Evolutionary conservation across 176 grass and related monocot species (phyloP).

Genomic region (Raddia distichophylla): DNA sequence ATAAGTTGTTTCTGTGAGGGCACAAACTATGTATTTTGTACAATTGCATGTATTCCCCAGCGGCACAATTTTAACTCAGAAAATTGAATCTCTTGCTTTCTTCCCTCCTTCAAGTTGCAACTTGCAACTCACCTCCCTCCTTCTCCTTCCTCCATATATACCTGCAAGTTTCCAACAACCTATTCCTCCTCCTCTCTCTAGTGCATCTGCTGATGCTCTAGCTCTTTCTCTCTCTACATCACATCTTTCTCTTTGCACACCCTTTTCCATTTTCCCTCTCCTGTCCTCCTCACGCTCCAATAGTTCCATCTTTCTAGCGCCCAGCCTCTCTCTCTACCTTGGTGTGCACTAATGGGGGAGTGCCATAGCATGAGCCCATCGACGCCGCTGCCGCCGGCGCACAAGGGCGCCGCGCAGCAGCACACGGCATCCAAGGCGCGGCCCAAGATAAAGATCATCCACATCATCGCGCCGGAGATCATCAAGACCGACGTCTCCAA

Average conservation of each 20-base stretch:
- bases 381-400: not conserved
- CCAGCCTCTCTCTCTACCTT: not conserved
- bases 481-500: slow-evolving; percentile 83
- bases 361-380: slow-evolving; percentile 34
- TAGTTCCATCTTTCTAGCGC: not conserved
- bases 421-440: slow-evolving; percentile 29
- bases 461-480: slow-evolving; percentile 82
- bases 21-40: too few relatives aligned
- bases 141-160: slow-evolving; percentile 35
- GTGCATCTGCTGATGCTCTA: not conserved
- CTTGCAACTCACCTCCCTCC: not conserved
- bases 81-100: too few relatives aligned
- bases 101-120: not conserved
- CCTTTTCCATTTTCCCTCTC: not conserved
- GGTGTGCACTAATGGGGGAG: slow-evolving; percentile 30
- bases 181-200: not conserved
- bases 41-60: too few relatives aligned
- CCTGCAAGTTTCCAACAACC: not conserved
- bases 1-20: too few relatives aligned
- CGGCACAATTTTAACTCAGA: too few relatives aligned
- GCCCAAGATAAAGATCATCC: slow-evolving; percentile 76
- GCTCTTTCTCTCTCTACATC: not conserved
- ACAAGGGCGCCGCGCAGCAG: not conserved
- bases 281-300: not conserved
- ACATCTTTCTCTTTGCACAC: not conserved